Base-by-base conservation (phyloP, 352 stramenopile species). In the Globisporangium sylvaticum region DNA sequence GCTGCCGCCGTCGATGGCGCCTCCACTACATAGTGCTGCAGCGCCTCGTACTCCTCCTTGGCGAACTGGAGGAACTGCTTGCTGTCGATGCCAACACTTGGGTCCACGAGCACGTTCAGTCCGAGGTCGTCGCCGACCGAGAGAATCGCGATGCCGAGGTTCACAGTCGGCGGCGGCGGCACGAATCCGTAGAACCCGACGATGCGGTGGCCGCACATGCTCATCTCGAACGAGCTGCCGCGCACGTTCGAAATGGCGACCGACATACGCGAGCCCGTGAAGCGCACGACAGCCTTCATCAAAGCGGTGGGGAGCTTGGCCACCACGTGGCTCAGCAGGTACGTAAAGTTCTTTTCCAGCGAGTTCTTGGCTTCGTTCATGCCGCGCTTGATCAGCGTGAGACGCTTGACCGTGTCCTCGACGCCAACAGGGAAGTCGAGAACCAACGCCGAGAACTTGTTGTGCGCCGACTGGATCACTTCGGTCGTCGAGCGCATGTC, bases 341-440 rank as follows among this genome's bases (percentile, higher is more conserved):
- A 92, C 60, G 85, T 85, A 48, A 94, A 92, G 46, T 81, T 66
- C 72, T 92, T 92, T 64, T 91, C 86, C 42, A 91, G 71, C 66
- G 86, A 92, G 55, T 87, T 81, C 66, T 94, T 94, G 68, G 83
- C 84, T 52, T 91, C 86, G 67, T 78, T 79, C 83, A 94, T 91
- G 24, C 80, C 71, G 57, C 27, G 18, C 22, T 73, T 81, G 61
- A 92, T 74, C 9, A 78, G 54, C 39, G 65, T 32, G 46, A 92
- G 77, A n/a, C 86, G 84, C 67, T 80, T 63, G n/a, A 72, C 64
- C 5, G 77, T 58, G 58, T 91, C 75, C 1, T 65, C 67, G 0
- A 87, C 65, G 24, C 86, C 86, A 7, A 94, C 62, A 0, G 86
- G 86, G 46, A 94, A 81, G 57, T 94, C 82, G 32, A 94, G 80